These are phyloP conservation scores for Ceratocystis cacaofunesta DNA, from an alignment of 2,329 filamentous ascomycete genomes.

Conservation along the genomic window DNA sequence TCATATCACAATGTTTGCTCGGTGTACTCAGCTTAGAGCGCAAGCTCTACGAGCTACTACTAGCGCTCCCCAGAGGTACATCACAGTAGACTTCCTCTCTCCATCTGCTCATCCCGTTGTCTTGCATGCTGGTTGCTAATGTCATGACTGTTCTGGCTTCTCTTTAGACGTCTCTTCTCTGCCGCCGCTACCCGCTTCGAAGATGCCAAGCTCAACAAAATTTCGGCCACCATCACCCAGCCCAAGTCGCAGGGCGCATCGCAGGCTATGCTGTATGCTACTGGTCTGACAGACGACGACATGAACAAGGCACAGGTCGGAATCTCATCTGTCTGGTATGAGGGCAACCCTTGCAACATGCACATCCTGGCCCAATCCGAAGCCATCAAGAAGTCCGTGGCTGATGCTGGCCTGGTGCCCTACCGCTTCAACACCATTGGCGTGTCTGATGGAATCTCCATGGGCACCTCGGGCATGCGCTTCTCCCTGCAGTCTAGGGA, in stretches of 20 bases:
- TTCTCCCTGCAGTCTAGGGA: constrained; percentile 90
- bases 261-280: constrained; percentile 97
- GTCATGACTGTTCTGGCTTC: not conserved
- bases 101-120: not conserved
- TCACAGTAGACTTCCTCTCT: not conserved
- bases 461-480: constrained; percentile 95
- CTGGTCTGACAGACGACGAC: constrained; percentile 69
- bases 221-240: constrained; percentile 77
- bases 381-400: constrained; percentile 48
- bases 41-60: constrained; percentile 19
- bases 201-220: constrained; percentile 53
- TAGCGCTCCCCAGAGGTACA: constrained; percentile 14
- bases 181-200: constrained; percentile 34
- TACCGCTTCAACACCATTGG: constrained; percentile 99
- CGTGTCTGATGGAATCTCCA: constrained; percentile 93
- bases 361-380: constrained; percentile 82
- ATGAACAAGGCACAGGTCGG: constrained; percentile 96
- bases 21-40: constrained; percentile 18
- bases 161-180: constrained; percentile 34
- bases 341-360: constrained; percentile 99
- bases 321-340: constrained; percentile 96
- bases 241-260: constrained; percentile 97
- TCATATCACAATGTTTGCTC: constrained; percentile 19
- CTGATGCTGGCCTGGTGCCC: constrained; percentile 63
- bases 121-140: constrained; percentile 10